Base-by-base conservation (phyloP, 1,284 basidiomycete genomes). In the Pyrrhoderma lamaoense region DNA sequence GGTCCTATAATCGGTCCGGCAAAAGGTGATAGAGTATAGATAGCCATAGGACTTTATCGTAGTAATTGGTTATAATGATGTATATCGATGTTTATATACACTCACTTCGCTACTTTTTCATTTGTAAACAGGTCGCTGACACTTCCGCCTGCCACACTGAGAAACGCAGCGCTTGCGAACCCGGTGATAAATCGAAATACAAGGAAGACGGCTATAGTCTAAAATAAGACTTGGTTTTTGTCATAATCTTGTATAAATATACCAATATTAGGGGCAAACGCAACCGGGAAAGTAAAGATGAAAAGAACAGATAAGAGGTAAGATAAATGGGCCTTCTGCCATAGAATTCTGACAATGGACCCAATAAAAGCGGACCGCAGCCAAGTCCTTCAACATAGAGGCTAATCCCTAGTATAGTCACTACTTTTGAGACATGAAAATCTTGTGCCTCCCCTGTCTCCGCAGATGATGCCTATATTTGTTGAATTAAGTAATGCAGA, bases 91-190 rank as follows among this genome's bases (percentile, higher is more conserved):
- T 43, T 22, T 16, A 40, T 36, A 37, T 18, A 25, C 3, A 71
- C 82, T 57, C 60, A 88, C 79, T 72, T 82, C 45, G 78, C 83
- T 8, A 91, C 80, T 14, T 75, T 70, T 0, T 65, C 61, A 56
- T 86, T 79, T 0, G 68, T 64, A 60, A 89, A 92, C 52, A 90
- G 62, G 63, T 92, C 90, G 18, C 80, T 80, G 16, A 92, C 77
- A 45, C 80, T 83, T 2, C 89, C 89, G 0, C 90, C 90, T 0
- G 85, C 82, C 1, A 93, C 89, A 52, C 79, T 83, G 19, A 93
- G 67, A 64, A 93, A 93, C 0, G 87, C 82, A 0, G 84, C 71
- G 0, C 88, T 77, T 53, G 73, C 79, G 48, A 85, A 76, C 0
- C 89, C 89, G 2, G 77, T 77, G 18, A 87, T 58, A 62, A 86